These are phyloP conservation scores for Prunus fruticosa DNA, from an alignment of 306 rosid species.

Conservation along the genomic window DNA sequence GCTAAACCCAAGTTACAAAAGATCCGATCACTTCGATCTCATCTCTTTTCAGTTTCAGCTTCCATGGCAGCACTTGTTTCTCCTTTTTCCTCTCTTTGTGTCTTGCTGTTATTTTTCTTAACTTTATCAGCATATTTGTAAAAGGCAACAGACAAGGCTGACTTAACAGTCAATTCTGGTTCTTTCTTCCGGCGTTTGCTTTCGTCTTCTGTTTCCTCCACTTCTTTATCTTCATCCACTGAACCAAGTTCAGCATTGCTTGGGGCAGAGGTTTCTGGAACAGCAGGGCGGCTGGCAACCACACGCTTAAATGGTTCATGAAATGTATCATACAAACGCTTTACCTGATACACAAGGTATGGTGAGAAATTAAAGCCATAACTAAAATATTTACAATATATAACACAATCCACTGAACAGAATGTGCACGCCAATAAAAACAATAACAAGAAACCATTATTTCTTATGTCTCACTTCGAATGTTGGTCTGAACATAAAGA, in stretches of 20 bases:
- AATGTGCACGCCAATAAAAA: not conserved
- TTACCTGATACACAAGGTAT: constrained; percentile 52
- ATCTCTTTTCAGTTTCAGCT: not conserved
- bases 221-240: constrained; percentile 38
- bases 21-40: not conserved
- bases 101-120: constrained; percentile 38
- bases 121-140: constrained; percentile 60
- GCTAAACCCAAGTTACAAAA: not conserved
- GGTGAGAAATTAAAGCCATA: not conserved
- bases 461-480: not conserved
- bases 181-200: constrained; percentile 51
- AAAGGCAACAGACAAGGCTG: constrained; percentile 86
- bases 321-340: constrained; percentile 79
- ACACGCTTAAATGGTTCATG: constrained; percentile 94
- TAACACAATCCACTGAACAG: not conserved
- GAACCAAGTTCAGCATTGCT: constrained; percentile 45
- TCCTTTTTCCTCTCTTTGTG: constrained; percentile 40
- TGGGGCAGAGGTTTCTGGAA: constrained; percentile 37
- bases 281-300: constrained; percentile 48
- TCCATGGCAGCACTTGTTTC: constrained; percentile 32
- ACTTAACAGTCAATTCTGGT: constrained; percentile 58
- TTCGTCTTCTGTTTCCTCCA: constrained; percentile 30
- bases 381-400: not conserved
- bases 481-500: not conserved
- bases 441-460: not conserved